A percentile compares a stretch with the other conserved stretches of the same genome.
Evolutionary conservation across 2,329 filamentous ascomycete species (phyloP).

Genomic region (Sordariomycetes sp.): DNA sequence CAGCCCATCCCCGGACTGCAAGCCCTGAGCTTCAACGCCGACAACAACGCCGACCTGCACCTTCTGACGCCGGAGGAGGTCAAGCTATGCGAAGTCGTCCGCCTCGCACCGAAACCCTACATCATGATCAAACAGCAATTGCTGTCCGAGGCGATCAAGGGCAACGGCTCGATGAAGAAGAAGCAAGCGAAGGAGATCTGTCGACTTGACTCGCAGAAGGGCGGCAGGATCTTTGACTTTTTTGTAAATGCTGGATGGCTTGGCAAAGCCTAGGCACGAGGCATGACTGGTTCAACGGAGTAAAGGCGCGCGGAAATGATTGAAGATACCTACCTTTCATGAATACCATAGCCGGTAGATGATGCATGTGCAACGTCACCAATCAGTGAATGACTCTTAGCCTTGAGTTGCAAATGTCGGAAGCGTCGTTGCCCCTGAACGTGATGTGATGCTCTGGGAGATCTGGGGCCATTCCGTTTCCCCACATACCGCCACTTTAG

Average conservation of each 20-base stretch:
- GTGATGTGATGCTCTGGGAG: too few species aligned
- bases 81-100: constrained; percentile 75
- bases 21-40: constrained; percentile 60
- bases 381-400: too few species aligned
- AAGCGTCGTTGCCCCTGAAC: too few species aligned
- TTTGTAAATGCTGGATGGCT: constrained; percentile 92
- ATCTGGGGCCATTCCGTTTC: too few species aligned
- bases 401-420: too few species aligned
- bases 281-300: too few species aligned
- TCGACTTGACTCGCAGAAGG: constrained; percentile 74
- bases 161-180: constrained; percentile 83
- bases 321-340: too few species aligned
- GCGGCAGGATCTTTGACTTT: constrained; percentile 84
- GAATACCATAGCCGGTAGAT: too few species aligned
- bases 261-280: constrained; percentile 57
- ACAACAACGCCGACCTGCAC: constrained; percentile 75
- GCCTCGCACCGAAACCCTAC: constrained; percentile 89
- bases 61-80: constrained; percentile 76
- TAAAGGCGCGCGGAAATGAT: too few species aligned
- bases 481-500: too few species aligned
- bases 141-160: constrained; percentile 83
- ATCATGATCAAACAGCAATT: constrained; percentile 88
- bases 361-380: too few species aligned
- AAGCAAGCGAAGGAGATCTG: constrained; percentile 87
- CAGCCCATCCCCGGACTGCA: constrained; percentile 52